phyloP scores from a whole-genome alignment of 768 basidiomycete species.

The Lentinula sp. region DNA sequence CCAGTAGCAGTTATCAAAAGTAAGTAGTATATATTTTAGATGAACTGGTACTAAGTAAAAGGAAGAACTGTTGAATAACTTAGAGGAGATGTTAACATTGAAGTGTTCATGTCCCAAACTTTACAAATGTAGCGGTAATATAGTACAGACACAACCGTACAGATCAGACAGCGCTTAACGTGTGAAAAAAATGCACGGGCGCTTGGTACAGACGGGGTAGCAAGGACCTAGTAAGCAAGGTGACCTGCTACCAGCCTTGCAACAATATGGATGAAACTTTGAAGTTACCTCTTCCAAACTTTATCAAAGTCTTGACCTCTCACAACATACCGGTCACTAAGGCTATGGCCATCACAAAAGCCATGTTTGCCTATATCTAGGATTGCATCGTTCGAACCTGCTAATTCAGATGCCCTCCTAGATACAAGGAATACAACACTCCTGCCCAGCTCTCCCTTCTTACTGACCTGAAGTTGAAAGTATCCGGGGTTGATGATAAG shows the following conservation, averaged over 20 bases:
- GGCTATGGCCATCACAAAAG: constrained; percentile 66
- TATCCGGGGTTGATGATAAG: constrained; percentile 55
- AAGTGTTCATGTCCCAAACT: no score
- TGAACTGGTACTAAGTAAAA: no score
- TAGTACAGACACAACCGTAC: no score
- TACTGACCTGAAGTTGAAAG: constrained; percentile 51
- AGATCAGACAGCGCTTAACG: no score
- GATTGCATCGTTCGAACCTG: neutral
- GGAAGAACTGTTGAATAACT: no score
- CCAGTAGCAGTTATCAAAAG: no score
- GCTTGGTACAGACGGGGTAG: no score
- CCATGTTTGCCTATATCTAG: constrained; percentile 45
- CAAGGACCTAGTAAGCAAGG: no score
- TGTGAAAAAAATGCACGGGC: no score
- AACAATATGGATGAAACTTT: constrained; percentile 20
- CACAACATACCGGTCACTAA: constrained; percentile 53
- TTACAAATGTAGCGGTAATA: no score
- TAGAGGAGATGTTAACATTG: no score
- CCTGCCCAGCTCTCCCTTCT: constrained; percentile 49
- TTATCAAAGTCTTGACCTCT: constrained; percentile 58
- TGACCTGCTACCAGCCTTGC: neutral
- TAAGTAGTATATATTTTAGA: no score
- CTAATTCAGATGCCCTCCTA: constrained; percentile 23
- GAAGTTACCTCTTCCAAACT: constrained; percentile 58
- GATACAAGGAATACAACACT: constrained; percentile 70